Base-by-base conservation (phyloP, 768 basidiomycete species). In the Pleurotus djamor region DNA sequence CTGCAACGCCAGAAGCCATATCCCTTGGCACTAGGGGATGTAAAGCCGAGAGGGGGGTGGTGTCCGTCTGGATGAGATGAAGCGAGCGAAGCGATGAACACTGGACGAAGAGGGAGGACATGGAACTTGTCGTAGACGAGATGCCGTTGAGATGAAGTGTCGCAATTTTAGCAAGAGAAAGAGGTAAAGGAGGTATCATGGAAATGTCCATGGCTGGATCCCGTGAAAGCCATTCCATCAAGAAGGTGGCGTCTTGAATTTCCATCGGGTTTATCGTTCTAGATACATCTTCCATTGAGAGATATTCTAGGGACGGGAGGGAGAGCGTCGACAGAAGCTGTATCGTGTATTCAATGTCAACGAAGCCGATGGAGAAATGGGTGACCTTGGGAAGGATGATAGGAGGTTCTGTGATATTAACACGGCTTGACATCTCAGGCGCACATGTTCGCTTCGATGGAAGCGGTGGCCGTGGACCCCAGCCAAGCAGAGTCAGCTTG, bases 401-500 rank as follows among this genome's bases (percentile, higher is more conserved):
- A 33, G 54, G 41, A 28, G 34, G 28, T 50, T 50, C 34, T 21
- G 54, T 14, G 38, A 17, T 28, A 28, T 28, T 28, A 28, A 28
- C 6, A 6, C 69, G 52, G 38, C 59, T 35, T 60, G 59, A 32
- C 52, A 59, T 16, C 61, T 35, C 21, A 58, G 12, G 35, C 21
- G 45, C 34, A 33, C 55, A 59, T 33, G 43, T 47, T 5, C 21
- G 21, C 21, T 16, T 59, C 38, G 33, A 52, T 48, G 34, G 38
- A 51, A 32, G n/a, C 10, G 3, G 58, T 45, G 49, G 67, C 50
- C 66, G 71, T 1, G 83, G 82, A 13, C 84, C 85, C 74, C 84
- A 81, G 2, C 85, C 85, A 9, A 83, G 68, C 47, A 87, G 75
- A 37, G 76, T 69, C 4, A 87, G 75, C 7, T 69, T 68, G 56